Evolutionary conservation across 352 stramenopile species (phyloP).

Genomic region (Pythium aphanidermatum): DNA sequence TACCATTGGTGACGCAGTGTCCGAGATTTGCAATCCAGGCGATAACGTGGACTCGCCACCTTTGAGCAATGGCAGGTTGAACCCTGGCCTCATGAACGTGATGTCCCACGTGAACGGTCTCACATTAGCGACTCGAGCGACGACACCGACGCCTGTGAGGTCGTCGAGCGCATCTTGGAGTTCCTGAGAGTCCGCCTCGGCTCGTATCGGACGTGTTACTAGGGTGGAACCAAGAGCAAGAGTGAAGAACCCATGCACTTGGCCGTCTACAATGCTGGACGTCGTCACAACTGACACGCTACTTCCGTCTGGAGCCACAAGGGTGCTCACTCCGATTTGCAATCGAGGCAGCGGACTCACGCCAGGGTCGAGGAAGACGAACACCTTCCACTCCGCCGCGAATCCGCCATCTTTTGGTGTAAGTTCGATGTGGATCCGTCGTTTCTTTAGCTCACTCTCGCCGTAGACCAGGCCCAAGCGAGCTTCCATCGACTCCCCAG

Average conservation of each 20-base stretch:
- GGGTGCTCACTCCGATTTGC: too few species aligned
- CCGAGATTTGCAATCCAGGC: conserved; percentile 9
- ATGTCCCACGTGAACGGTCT: conserved; percentile 23
- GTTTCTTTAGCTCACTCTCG: not conserved
- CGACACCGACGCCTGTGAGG: conserved; percentile 18
- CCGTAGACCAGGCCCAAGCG: conserved; percentile 16
- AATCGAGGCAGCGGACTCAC: not conserved
- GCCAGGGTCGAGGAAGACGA: not conserved
- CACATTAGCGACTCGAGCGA: conserved; percentile 10
- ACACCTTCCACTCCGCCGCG: conserved; percentile 6
- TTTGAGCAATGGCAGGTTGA: conserved; percentile 21
- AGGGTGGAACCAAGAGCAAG: conserved; percentile 20
- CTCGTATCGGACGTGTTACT: conserved; percentile 1
- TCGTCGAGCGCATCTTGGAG: conserved; percentile 32
- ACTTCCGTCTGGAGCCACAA: too few species aligned
- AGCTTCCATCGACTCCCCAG: conserved; percentile 28
- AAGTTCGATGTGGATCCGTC: conserved; percentile 21
- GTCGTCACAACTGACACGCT: too few species aligned
- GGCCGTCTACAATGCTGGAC: too few species aligned
- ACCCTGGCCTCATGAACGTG: conserved; percentile 31
- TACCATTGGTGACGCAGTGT: conserved; percentile 5
- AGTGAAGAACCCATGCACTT: conserved; percentile 22
- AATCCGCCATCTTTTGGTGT: not conserved
- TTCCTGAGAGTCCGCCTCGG: conserved; percentile 6
- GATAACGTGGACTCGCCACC: conserved; percentile 6